These are phyloP conservation scores for Aspergillus biplanus DNA, from an alignment of 495 filamentous ascomycete genomes.

Conservation along the genomic window DNA sequence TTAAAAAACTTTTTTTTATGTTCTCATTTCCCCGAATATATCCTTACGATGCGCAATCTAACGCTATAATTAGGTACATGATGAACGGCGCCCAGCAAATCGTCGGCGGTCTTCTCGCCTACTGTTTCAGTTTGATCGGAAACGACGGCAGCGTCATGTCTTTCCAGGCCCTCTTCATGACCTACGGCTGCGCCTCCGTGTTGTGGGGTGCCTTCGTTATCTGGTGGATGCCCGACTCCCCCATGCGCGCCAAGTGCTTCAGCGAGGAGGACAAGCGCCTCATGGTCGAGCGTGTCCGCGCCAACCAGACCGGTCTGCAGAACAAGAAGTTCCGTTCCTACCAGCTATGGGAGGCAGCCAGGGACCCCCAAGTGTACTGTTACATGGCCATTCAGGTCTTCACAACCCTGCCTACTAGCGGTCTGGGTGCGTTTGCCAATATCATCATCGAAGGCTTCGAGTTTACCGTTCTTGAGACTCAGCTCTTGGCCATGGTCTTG, in stretches of 20 bases:
- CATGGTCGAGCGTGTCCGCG: constrained; percentile 51
- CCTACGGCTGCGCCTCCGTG: constrained; percentile 58
- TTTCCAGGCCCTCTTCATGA: constrained; percentile 65
- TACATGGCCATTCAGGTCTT: constrained; percentile 61
- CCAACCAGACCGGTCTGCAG: constrained; percentile 59
- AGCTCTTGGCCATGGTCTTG: constrained; percentile 66
- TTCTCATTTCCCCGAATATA: background rate
- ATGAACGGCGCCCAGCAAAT: constrained; percentile 65
- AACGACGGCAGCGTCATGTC: constrained; percentile 44
- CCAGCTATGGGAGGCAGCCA: constrained; percentile 49
- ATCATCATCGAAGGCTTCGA: constrained; percentile 57
- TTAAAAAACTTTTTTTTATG: background rate
- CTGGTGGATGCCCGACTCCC: constrained; percentile 52
- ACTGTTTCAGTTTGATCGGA: constrained; percentile 60
- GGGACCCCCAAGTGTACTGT: constrained; percentile 50
- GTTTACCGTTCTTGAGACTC: constrained; percentile 46
- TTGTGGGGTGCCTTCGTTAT: constrained; percentile 54
- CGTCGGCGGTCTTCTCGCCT: constrained; percentile 58
- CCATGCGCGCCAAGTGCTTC: constrained; percentile 54
- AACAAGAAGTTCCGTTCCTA: constrained; percentile 52
- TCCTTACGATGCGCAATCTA: background rate
- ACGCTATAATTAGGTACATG: constrained; percentile 53
- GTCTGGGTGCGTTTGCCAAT: constrained; percentile 68
- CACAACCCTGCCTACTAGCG: constrained; percentile 69
- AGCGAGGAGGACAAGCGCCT: constrained; percentile 52